phyloP scores from a whole-genome alignment of 352 stramenopile species.

The Thraustotheca clavata region DNA sequence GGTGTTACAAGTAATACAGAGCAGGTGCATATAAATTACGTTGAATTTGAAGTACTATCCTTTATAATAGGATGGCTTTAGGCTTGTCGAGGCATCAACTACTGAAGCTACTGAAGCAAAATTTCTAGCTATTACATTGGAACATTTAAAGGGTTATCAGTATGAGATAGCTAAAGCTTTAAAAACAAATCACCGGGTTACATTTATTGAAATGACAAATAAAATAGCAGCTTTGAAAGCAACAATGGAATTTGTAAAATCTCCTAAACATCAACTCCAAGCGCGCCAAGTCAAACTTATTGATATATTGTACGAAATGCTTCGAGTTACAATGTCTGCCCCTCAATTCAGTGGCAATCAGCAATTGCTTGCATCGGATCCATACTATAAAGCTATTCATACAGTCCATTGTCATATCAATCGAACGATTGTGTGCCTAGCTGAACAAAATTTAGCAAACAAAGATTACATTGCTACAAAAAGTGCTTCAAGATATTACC shows the following conservation, averaged over 20 bases:
- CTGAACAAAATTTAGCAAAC: constrained; percentile 1
- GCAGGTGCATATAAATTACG: neutral
- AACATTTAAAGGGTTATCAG: neutral
- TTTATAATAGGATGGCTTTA: constrained; percentile 16
- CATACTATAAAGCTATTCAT: neutral
- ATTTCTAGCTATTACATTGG: neutral
- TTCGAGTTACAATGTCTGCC: neutral
- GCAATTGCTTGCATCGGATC: neutral
- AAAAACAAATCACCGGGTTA: neutral
- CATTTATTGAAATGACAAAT: neutral
- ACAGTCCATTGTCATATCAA: constrained; percentile 7
- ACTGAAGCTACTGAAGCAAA: neutral
- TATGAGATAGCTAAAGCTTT: neutral
- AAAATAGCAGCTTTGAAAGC: neutral
- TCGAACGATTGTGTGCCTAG: neutral
- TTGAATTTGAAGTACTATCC: neutral
- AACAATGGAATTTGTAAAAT: neutral
- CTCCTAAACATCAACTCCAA: neutral
- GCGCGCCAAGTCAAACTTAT: constrained; percentile 13
- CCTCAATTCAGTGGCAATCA: neutral
- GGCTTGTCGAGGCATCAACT: neutral
- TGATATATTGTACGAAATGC: constrained; percentile 13
- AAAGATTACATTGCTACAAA: constrained; percentile 14
- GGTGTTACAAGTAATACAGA: neutral
- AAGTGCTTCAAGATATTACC: neutral